These are phyloP conservation scores for Annulohypoxylon nitens DNA, from an alignment of 495 filamentous ascomycete genomes.

Conservation along the genomic window DNA sequence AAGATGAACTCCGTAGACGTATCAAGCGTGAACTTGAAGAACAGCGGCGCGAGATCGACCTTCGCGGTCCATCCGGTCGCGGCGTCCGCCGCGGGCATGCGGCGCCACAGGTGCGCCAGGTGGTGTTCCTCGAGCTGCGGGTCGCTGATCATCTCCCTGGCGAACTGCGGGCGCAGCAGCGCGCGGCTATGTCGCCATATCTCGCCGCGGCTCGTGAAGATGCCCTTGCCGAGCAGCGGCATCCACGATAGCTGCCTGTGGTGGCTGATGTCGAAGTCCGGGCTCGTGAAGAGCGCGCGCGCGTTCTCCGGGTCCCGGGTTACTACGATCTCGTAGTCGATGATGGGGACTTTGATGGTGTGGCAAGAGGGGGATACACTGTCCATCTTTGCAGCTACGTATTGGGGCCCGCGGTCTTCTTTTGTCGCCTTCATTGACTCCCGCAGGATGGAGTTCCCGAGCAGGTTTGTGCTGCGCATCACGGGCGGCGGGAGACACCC, in stretches of 20 bases:
- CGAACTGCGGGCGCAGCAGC: constrained; percentile 74
- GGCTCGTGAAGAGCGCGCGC: constrained; percentile 70
- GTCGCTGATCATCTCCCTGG: constrained; percentile 70
- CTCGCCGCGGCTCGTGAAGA: constrained; percentile 77
- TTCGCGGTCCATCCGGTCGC: constrained; percentile 45
- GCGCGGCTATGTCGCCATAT: constrained; percentile 75
- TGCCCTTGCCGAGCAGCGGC: constrained; percentile 74
- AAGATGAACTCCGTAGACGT: constrained; percentile 80
- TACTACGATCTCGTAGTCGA: constrained; percentile 56
- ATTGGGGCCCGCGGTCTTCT: constrained; percentile 52
- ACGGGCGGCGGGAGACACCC: constrained; percentile 51
- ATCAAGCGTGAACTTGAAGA: constrained; percentile 77
- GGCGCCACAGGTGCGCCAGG: constrained; percentile 62
- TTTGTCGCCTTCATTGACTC: constrained; percentile 50
- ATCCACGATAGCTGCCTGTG: constrained; percentile 61
- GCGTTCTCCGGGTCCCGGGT: constrained; percentile 75
- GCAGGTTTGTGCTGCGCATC: constrained; percentile 50
- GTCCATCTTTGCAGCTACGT: constrained; percentile 43
- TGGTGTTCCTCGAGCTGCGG: constrained; percentile 72
- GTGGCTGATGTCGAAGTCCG: constrained; percentile 71
- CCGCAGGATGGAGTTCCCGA: constrained; percentile 49
- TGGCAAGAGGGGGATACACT: constrained; percentile 42
- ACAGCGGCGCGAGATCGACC: constrained; percentile 73
- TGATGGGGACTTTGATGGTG: constrained; percentile 47
- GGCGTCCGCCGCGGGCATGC: constrained; percentile 37